Evolutionary conservation across 768 basidiomycete genomes (phyloP), one percentile per base, ranked within the genome.

Genomic region (Psilocybe cyanescens): DNA sequence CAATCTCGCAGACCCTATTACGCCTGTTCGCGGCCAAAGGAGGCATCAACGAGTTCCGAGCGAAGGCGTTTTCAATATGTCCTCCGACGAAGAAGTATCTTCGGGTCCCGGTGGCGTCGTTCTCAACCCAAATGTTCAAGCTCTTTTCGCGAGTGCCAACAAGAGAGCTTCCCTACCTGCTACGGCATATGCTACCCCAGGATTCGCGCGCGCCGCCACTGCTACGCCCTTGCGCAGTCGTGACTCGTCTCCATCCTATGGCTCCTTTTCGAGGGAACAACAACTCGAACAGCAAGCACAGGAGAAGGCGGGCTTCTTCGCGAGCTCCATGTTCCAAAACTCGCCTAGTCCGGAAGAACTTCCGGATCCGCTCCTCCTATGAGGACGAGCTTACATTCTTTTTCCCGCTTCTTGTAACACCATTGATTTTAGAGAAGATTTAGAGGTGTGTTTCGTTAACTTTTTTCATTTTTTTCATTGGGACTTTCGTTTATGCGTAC

Each of bases 301-400:
- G 50, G 75, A 73, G 59, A 73, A 74, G 66, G 71, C 68, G 8
- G 82, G 82, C 7, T 91, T 85, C 70, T 93, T 90, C 73, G 91
- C 91, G 66, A 92, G 90, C 69, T 92, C 90, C 33, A 79, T 82
- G 69, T 93, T 92, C 85, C 91, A 92, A 81, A 93, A 92, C 79
- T 91, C 90, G 60, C 91, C 91, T 14, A 91, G 88, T 68, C 91
- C 91, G 55, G 91, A 92, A 62, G 90, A 90, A 70, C 76, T 93
- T 51, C 91, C 91, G 49, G 83, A 86, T 62, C 90, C 89, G 58
- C 77, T 81, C 65, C 87, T 89, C 70, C 75, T 78, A 55, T 81
- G 73, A 81, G 72, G 73, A 58, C 39, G 56, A 62, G 50, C 58
- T 2, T 47, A 44, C 58, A 31, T 46, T 50, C 53, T 41, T 59